phyloP scores from a whole-genome alignment of 2,329 filamentous ascomycete genomes.

The Claviceps purpurea region DNA sequence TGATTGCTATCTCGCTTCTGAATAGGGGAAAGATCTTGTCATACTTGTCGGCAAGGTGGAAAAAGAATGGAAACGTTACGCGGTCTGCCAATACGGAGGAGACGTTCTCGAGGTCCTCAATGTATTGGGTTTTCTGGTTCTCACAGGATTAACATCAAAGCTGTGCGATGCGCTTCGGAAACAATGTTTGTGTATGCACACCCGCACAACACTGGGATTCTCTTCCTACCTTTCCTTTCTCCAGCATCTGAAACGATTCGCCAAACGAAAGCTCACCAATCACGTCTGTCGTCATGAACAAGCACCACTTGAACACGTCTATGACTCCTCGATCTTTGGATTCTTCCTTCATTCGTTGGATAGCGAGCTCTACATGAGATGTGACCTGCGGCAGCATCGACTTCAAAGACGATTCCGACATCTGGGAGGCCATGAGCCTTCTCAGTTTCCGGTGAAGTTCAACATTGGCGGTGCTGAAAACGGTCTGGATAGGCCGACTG shows the following conservation, averaged over 20 bases:
- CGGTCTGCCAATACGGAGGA: constrained; percentile 12
- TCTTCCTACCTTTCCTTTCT: constrained; percentile 29
- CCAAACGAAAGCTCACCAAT: constrained; percentile 42
- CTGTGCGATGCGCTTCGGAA: background rate
- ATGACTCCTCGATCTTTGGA: constrained; percentile 19
- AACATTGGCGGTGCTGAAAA: constrained; percentile 28
- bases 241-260: constrained; percentile 38
- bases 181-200: no score
- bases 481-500: constrained; percentile 1
- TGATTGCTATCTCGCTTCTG: constrained; percentile 3
- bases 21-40: constrained; percentile 13
- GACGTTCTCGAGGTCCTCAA: constrained; percentile 21
- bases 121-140: constrained; percentile 22
- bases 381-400: constrained; percentile 20
- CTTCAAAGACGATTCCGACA: constrained; percentile 24
- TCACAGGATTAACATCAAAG: background rate
- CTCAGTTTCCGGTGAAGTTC: constrained; percentile 26
- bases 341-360: constrained; percentile 31
- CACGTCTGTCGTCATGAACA: constrained; percentile 40
- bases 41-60: constrained; percentile 8
- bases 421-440: constrained; percentile 27
- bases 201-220: no score
- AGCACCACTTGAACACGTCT: constrained; percentile 40
- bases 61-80: constrained; percentile 16
- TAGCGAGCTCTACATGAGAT: constrained; percentile 23